Evolutionary conservation across 306 rosid species (phyloP), one percentile per base, ranked within the genome.

Genomic region (Corylus heterophylla): DNA sequence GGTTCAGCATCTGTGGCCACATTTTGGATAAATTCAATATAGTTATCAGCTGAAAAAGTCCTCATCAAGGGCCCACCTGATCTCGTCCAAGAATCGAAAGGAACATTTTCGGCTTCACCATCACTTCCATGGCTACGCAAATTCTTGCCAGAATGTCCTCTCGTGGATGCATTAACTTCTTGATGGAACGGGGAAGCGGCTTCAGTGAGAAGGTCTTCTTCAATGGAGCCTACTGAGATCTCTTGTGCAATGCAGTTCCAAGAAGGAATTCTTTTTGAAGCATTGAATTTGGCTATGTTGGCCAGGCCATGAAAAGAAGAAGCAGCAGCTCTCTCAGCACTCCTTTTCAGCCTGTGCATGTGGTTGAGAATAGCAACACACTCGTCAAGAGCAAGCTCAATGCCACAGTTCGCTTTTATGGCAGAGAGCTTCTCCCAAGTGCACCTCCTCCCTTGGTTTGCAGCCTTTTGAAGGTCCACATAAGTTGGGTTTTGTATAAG

Each of bases 401-500:
- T 95, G 69, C 92, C 98, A 56, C 98, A 93, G 75, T 95, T 95
- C 59, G 98, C 96, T 89, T 95, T 95, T 63, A 95, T 90, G 78
- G 99, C 97, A 0, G 98, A 91, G 4, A 93, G 96, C 87, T 95
- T 95, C 97, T 91, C 97, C 99, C 99, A 95, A 37, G 96, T 93
- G 86, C 98, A 91, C 83, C 98, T 88, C 85, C 99, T 88, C 72
- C 98, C 99, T 86, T 95, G 99, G 85, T 91, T 95, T 58, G 96
- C 91, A 55, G 99, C 97, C 86, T 95, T 95, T 82, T 95, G 99
- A 82, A 95, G 99, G 84, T 93, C 99, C 85, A 89, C 83, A 37
- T 86, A 62, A 10, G 97, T 85, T 50, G 99, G 99, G 81, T 95
- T 95, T 78, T 93, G 99, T 80, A 95, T 83, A 45, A 95, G 90